Evolutionary conservation across 2,329 filamentous ascomycete species (phyloP).

Genomic region (Domatiomyces globalis): DNA sequence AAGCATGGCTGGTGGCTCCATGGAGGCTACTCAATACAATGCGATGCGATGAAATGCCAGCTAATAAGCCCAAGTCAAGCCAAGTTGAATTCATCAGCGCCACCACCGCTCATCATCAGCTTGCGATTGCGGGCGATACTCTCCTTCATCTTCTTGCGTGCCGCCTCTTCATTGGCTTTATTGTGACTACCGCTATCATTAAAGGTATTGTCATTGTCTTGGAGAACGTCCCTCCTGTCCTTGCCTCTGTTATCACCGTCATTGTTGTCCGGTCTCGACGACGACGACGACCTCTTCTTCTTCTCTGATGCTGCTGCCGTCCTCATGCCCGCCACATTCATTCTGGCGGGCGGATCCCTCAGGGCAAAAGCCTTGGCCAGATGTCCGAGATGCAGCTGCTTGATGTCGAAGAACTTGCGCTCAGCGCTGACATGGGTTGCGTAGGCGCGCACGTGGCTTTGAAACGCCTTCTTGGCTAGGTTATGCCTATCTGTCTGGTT

Average conservation of each 20-base stretch:
- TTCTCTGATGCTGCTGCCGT: conserved; percentile 21
- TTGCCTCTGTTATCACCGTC: conserved; percentile 18
- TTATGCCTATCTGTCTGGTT: conserved; percentile 38
- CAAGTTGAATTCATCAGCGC: conserved; percentile 45
- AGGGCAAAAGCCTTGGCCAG: conserved; percentile 85
- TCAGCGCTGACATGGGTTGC: conserved; percentile 84
- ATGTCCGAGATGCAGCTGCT: conserved; percentile 79
- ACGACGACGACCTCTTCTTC: conserved; percentile 21
- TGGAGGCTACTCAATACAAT: no score
- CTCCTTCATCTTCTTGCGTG: conserved; percentile 39
- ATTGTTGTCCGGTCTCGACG: conserved; percentile 22
- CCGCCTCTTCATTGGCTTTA: conserved; percentile 30
- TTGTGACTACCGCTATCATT: conserved; percentile 20
- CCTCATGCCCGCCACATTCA: conserved; percentile 37
- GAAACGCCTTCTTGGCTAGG: conserved; percentile 69
- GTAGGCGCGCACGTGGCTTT: conserved; percentile 86
- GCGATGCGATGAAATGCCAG: no score
- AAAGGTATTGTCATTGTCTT: conserved; percentile 25
- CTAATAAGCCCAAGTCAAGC: conserved; percentile 25
- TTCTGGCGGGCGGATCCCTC: conserved; percentile 73
- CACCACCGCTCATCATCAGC: conserved; percentile 35
- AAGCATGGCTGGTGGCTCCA: no score
- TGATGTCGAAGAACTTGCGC: conserved; percentile 78
- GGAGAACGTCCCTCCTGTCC: conserved; percentile 5
- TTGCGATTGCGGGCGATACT: conserved; percentile 37